These are phyloP conservation scores for Loxodes magnus DNA, from an alignment of 73 alveolate genomes.

Conservation along the genomic window DNA sequence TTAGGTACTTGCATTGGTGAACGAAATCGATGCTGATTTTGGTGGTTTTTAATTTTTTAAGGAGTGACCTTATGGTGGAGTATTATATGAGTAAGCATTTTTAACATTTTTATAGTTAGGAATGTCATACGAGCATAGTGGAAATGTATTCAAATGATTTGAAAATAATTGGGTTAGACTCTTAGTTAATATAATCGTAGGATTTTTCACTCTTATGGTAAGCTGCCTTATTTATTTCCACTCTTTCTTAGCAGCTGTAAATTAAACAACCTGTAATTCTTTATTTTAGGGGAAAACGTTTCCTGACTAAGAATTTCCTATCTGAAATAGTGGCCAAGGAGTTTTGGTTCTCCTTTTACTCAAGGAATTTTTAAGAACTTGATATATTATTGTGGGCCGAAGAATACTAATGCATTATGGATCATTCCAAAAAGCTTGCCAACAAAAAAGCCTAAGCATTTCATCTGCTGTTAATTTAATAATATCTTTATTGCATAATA, in stretches of 20 bases:
- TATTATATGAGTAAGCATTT: not conserved
- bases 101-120: conserved; percentile 5
- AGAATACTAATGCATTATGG: too few relatives aligned
- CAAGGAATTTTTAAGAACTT: conserved; percentile 14
- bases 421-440: too few relatives aligned
- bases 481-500: too few relatives aligned
- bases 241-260: conserved; percentile 22
- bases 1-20: conserved; percentile 57
- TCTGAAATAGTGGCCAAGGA: conserved; percentile 32
- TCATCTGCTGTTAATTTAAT: too few relatives aligned
- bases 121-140: too few relatives aligned
- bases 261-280: conserved; percentile 61
- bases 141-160: not conserved
- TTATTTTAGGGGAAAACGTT: conserved; percentile 68
- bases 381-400: conserved; percentile 3
- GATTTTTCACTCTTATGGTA: conserved; percentile 17
- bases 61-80: conserved; percentile 12
- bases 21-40: conserved; percentile 52
- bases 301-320: conserved; percentile 29
- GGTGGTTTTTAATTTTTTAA: conserved; percentile 21
- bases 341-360: conserved; percentile 28
- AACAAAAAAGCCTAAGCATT: too few relatives aligned
- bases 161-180: not conserved
- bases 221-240: conserved; percentile 27
- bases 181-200: not conserved